Evolutionary conservation across 179 eudicot genomes (phyloP), one percentile per base, ranked within the genome.

Genomic region (Beta lomatogona): DNA sequence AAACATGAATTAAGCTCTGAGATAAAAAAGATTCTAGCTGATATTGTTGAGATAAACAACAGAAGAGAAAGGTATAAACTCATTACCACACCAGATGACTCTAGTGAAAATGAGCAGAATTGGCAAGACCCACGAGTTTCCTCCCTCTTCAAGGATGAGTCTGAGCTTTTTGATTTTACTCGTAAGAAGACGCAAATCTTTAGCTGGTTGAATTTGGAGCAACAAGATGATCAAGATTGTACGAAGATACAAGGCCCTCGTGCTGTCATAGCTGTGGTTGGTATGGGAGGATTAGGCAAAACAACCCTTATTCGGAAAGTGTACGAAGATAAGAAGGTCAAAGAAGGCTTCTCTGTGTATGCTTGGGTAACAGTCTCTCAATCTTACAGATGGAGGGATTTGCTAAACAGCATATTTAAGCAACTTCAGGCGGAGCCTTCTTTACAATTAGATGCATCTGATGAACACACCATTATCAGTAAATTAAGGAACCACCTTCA

Each of bases 221-320:
- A 3, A 21, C 4, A 25, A 53, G 6, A 25, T 28, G 53, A 9
- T 48, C 9, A 48, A 48, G 53, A 48, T 48, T 0, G 9, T 48
- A 9, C 8, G 53, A 9, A 6, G 10, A 9, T 48, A 6, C 53
- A 48, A 48, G 53, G 53, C 1, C 53, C 53, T 48, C 19, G 22
- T 8, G 15, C 61, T 2, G 45, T 73, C 3, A 53, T 73, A 13
- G 31, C 64, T 6, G 11, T 73, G 77, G 64, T 55, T 9, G 77
- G 64, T 28, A 73, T 73, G 77, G 77, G 77, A 73, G 77, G 77
- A 21, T 28, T 73, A n/a, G 77, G 77, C 13, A 73, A 73, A n/a
- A 73, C 77, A 28, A 73, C 77, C 5, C 77, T 73, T 22, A 64
- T 31, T 28, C 44, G 64, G 11, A 73, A 48, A 48, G 53, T 48